These are phyloP conservation scores for Oemleria cerasiformis DNA, from an alignment of 306 rosid genomes.

Conservation along the genomic window DNA sequence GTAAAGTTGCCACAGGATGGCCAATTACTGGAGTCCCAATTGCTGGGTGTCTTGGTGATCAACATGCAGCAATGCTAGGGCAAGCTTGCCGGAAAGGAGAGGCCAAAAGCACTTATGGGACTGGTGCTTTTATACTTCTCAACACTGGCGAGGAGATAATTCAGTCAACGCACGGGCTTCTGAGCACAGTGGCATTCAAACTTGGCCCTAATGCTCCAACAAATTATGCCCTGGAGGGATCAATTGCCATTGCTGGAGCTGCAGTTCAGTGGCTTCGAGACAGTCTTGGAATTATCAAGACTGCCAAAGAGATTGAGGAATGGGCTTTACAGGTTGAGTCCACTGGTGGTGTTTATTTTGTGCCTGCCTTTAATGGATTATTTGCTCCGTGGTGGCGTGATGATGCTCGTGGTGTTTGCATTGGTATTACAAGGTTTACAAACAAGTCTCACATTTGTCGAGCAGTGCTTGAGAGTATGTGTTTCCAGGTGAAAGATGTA, in stretches of 20 bases:
- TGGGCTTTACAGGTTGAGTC: constrained; percentile 63
- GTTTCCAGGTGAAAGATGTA: constrained; percentile 88
- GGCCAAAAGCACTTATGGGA: constrained; percentile 92
- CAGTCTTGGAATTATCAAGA: constrained; percentile 60
- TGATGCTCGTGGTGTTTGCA: constrained; percentile 86
- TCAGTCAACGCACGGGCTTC: constrained; percentile 69
- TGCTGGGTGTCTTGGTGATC: constrained; percentile 89
- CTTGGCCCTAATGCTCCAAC: constrained; percentile 60
- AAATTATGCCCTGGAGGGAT: constrained; percentile 89
- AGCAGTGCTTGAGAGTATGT: constrained; percentile 91
- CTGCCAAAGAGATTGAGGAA: constrained; percentile 64
- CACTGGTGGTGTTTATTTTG: constrained; percentile 79
- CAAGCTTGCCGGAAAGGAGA: constrained; percentile 79
- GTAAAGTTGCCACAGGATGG: constrained; percentile 61
- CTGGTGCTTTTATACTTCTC: constrained; percentile 85
- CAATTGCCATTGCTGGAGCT: constrained; percentile 97
- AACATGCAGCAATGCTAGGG: constrained; percentile 91
- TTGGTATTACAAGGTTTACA: constrained; percentile 81
- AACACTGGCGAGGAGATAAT: constrained; percentile 68
- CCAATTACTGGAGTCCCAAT: constrained; percentile 73
- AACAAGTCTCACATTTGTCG: constrained; percentile 82
- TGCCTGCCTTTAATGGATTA: constrained; percentile 88
- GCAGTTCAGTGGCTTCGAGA: constrained; percentile 99
- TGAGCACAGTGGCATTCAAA: constrained; percentile 77
- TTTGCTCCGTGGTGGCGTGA: constrained; percentile 99